A percentile compares a stretch with the other conserved stretches of the same genome.
Conservation (phyloP, 208 protist genomes). For the Angomonas deanei region DNA sequence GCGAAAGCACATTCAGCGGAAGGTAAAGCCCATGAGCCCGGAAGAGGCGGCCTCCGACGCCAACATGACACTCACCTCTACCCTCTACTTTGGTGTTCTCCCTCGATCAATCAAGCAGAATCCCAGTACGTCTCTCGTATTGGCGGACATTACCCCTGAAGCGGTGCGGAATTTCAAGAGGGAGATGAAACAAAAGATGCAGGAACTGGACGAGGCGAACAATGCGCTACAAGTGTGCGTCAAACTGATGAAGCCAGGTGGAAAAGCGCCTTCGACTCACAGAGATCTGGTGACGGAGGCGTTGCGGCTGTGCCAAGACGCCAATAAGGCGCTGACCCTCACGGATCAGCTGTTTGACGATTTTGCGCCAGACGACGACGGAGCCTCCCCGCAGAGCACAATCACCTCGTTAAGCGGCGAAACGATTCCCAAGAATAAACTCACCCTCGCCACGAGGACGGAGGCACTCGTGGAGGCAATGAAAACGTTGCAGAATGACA, state of each 20-base stretch:
- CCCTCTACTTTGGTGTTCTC: constrained; percentile 4
- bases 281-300: neutral
- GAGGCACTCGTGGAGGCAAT: neutral
- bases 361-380: neutral
- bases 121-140: neutral
- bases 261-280: neutral
- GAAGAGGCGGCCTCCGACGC: constrained; percentile 2
- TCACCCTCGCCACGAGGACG: neutral
- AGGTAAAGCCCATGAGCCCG: constrained; percentile 2
- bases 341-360: constrained; percentile 1
- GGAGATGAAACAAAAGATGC: constrained; percentile 5
- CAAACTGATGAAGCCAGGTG: neutral
- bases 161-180: constrained; percentile 1
- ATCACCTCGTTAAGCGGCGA: neutral
- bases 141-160: neutral
- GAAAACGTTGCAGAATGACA: neutral
- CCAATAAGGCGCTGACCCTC: neutral
- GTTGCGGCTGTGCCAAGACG: neutral
- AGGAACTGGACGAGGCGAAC: neutral
- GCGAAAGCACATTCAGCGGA: neutral
- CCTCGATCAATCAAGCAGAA: neutral
- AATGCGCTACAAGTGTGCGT: neutral
- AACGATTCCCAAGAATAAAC: neutral
- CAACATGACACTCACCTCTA: constrained; percentile 8
- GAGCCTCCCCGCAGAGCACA: neutral